These are phyloP conservation scores for Coleophoma crateriformis DNA, from an alignment of 2,329 filamentous ascomycete species.

Conservation along the genomic window DNA sequence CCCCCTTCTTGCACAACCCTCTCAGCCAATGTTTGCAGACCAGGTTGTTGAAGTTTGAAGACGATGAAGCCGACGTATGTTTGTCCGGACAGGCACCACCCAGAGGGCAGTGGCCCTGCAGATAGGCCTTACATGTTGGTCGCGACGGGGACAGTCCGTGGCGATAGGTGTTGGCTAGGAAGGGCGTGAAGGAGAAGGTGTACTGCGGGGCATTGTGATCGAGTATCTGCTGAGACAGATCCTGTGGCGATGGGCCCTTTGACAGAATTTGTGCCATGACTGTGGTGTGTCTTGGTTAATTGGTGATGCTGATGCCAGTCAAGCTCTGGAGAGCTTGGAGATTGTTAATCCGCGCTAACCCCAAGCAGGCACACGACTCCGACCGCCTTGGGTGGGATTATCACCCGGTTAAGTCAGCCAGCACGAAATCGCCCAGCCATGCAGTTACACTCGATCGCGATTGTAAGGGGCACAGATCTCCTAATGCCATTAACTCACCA, in stretches of 20 bases:
- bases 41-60: slow-evolving; percentile 65
- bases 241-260: slow-evolving; percentile 18
- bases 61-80: slow-evolving; percentile 44
- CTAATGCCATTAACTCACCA: too few relatives aligned
- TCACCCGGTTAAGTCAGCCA: too few relatives aligned
- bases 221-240: slow-evolving; percentile 40
- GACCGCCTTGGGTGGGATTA: too few relatives aligned
- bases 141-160: slow-evolving; percentile 76
- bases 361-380: too few relatives aligned
- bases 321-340: too few relatives aligned
- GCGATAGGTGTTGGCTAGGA: slow-evolving; percentile 76
- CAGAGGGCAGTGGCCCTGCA: slow-evolving; percentile 79
- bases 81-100: slow-evolving; percentile 82
- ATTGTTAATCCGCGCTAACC: too few relatives aligned
- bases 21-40: slow-evolving; percentile 99
- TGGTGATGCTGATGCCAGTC: too few relatives aligned
- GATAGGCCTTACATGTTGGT: slow-evolving; percentile 80
- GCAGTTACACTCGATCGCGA: too few relatives aligned
- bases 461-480: too few relatives aligned
- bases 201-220: slow-evolving; percentile 51
- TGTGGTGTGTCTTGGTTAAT: neutral
- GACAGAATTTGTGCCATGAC: slow-evolving; percentile 15
- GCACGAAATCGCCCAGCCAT: too few relatives aligned
- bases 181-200: slow-evolving; percentile 80
- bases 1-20: slow-evolving; percentile 94